Evolutionary conservation across 2,329 filamentous ascomycete species (phyloP).

Genomic region (Didymella pinodella): DNA sequence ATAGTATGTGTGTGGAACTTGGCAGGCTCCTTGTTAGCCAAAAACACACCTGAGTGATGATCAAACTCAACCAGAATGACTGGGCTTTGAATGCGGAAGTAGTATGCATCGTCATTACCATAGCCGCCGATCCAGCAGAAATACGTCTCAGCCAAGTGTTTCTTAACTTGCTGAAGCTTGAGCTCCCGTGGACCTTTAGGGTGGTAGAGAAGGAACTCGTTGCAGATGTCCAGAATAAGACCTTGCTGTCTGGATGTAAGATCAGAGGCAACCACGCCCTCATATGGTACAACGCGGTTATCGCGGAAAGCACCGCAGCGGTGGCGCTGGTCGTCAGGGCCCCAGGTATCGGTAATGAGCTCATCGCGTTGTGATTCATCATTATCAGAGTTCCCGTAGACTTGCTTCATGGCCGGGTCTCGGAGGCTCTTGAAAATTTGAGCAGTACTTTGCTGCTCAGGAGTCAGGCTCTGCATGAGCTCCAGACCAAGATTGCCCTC

Average conservation of each 20-base stretch:
- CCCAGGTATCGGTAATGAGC: slow-evolving; percentile 69
- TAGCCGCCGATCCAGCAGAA: slow-evolving; percentile 81
- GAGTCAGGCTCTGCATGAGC: slow-evolving; percentile 71
- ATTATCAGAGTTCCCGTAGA: slow-evolving; percentile 39
- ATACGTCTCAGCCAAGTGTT: slow-evolving; percentile 73
- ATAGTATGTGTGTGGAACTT: slow-evolving; percentile 84
- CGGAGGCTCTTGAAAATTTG: slow-evolving; percentile 67
- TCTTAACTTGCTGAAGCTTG: slow-evolving; percentile 63
- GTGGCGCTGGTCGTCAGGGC: slow-evolving; percentile 81
- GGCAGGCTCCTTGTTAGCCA: slow-evolving; percentile 74
- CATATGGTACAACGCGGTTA: slow-evolving; percentile 76
- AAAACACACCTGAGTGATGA: slow-evolving; percentile 79
- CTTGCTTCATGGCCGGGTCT: slow-evolving; percentile 69
- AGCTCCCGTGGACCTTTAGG: slow-evolving; percentile 63
- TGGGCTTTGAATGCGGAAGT: slow-evolving; percentile 79
- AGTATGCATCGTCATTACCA: slow-evolving; percentile 73
- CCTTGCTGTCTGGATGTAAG: slow-evolving; percentile 60
- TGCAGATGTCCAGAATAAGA: slow-evolving; percentile 65
- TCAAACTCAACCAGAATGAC: slow-evolving; percentile 80
- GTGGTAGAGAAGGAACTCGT: slow-evolving; percentile 74
- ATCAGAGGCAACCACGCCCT: slow-evolving; percentile 67
- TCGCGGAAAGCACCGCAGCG: slow-evolving; percentile 80
- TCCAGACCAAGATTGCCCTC: slow-evolving; percentile 71
- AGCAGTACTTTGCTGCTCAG: slow-evolving; percentile 58
- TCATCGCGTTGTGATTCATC: slow-evolving; percentile 46